Evolutionary conservation across 306 rosid species (phyloP).

Genomic region (Mimosa pudica): DNA sequence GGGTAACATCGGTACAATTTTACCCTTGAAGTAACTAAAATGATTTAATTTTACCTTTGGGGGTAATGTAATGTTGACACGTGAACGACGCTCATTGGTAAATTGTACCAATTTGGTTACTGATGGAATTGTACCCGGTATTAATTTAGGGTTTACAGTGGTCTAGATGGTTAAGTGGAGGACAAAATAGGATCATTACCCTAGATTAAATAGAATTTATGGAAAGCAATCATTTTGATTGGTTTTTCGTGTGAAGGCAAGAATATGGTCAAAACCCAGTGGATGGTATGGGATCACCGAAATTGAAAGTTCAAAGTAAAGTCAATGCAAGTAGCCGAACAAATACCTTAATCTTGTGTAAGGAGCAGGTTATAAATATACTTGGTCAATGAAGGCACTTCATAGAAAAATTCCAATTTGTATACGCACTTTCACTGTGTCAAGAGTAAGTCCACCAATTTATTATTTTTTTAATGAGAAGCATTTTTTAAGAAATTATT

Average conservation of each 20-base stretch:
- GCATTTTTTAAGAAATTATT: neutral
- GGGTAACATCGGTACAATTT: no score
- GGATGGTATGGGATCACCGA: neutral
- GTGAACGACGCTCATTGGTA: no score
- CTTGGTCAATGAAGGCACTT: constrained; percentile 4
- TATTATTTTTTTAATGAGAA: neutral
- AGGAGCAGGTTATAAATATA: neutral
- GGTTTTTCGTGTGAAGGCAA: neutral
- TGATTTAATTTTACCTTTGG: no score
- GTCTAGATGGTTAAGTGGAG: no score
- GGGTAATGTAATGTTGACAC: no score
- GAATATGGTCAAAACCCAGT: constrained; percentile 36
- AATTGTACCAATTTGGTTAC: no score
- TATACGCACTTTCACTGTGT: neutral
- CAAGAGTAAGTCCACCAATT: neutral
- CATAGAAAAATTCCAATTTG: neutral
- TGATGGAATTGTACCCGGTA: no score
- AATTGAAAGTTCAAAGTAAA: constrained; percentile 12
- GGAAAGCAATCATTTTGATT: neutral
- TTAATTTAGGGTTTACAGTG: no score
- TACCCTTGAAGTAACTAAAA: no score
- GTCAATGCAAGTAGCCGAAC: constrained; percentile 26
- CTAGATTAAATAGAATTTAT: neutral
- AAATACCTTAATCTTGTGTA: neutral
- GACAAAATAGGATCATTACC: neutral